phyloP scores from a whole-genome alignment of 805 yeast genomes.

The Saccharomyces mikatae region DNA sequence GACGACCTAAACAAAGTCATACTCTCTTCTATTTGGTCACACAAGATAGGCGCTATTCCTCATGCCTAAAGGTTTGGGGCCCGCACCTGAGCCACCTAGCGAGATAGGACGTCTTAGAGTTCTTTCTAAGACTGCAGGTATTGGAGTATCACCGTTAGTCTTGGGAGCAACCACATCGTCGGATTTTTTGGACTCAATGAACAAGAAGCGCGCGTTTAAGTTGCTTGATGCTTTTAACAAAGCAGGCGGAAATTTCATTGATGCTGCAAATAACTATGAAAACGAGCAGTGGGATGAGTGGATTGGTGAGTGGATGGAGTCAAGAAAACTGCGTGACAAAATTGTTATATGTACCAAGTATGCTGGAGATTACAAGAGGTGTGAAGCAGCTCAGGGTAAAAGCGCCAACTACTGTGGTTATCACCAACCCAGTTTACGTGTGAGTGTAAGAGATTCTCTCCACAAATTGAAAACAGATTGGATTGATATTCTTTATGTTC shows the following conservation, averaged over 20 bases:
- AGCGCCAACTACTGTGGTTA: conserved; percentile 5
- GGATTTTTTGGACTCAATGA: conserved; percentile 10
- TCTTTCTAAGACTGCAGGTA: conserved; percentile 19
- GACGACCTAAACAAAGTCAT: too few relatives aligned
- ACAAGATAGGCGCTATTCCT: too few relatives aligned
- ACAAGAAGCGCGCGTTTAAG: conserved; percentile 9
- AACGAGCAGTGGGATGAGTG: conserved; percentile 16
- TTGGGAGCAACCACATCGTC: conserved; percentile 21
- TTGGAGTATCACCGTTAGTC: conserved; percentile 16
- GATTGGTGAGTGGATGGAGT: conserved; percentile 22
- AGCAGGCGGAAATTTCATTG: conserved; percentile 20
- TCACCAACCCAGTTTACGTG: conserved; percentile 3
- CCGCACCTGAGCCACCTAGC: conserved; percentile 2
- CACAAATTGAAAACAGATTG: conserved; percentile 15
- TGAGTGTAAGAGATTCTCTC: conserved; percentile 7
- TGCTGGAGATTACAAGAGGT: conserved; percentile 4
- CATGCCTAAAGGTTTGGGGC: too few relatives aligned
- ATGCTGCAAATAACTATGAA: conserved; percentile 18
- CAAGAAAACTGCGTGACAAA: conserved; percentile 14
- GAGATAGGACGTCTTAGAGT: conserved; percentile 6
- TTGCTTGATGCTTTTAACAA: conserved; percentile 14
- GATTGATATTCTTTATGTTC: conserved; percentile 17
- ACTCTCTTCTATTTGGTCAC: too few relatives aligned
- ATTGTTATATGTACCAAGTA: conserved; percentile 17
- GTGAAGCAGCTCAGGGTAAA: conserved; percentile 1